phyloP scores from a whole-genome alignment of 768 basidiomycete species.

The Cystofilobasidium bisporidii region DNA sequence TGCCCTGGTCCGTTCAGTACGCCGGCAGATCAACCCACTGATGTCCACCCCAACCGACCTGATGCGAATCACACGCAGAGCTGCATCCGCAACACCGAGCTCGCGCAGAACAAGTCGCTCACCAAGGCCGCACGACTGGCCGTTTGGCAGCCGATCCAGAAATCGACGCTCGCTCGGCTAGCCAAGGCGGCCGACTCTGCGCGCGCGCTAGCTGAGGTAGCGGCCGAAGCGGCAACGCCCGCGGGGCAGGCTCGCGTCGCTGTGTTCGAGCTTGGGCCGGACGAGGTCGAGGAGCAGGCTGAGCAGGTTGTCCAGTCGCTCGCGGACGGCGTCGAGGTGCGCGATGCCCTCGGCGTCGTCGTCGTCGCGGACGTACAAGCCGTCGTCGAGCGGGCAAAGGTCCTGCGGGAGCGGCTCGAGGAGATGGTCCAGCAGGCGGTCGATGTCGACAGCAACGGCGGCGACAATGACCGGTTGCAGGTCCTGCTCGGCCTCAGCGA shows the following conservation, averaged over 20 bases:
- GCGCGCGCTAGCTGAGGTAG: constrained; percentile 35
- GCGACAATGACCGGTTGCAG: constrained; percentile 43
- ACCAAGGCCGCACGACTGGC: constrained; percentile 52
- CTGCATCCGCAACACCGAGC: constrained; percentile 89
- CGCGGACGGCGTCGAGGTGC: constrained; percentile 19
- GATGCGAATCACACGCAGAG: constrained; percentile 36
- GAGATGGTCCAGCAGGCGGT: constrained; percentile 42
- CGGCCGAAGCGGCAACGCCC: constrained; percentile 33
- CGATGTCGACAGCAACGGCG: constrained; percentile 27
- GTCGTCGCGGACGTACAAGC: constrained; percentile 30
- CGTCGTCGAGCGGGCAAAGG: constrained; percentile 39
- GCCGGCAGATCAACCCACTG: no score
- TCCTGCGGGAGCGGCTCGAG: constrained; percentile 48
- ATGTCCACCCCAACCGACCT: not conserved
- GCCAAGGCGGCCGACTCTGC: constrained; percentile 40
- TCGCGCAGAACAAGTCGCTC: constrained; percentile 44
- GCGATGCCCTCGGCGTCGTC: constrained; percentile 18
- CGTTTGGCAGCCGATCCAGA: constrained; percentile 43
- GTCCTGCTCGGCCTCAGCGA: constrained; percentile 67
- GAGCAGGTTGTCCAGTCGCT: constrained; percentile 31
- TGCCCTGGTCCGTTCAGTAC: not conserved
- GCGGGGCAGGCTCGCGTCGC: constrained; percentile 33
- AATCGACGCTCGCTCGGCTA: constrained; percentile 36
- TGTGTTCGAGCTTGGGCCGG: constrained; percentile 39
- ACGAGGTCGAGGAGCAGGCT: constrained; percentile 32